These are phyloP conservation scores for Xylaria flabelliformis DNA, from an alignment of 495 filamentous ascomycete genomes.

Conservation along the genomic window DNA sequence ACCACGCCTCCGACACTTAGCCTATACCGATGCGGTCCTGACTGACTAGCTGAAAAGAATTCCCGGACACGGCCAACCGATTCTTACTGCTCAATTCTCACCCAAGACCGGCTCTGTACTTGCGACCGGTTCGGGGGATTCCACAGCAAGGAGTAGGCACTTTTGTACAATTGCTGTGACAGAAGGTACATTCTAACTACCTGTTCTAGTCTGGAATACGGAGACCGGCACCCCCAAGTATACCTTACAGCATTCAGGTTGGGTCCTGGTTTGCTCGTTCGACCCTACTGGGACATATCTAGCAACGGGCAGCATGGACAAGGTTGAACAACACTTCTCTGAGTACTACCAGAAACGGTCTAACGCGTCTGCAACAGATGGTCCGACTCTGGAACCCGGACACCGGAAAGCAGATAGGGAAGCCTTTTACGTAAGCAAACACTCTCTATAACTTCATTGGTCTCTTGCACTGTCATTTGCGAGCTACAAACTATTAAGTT, in stretches of 20 bases:
- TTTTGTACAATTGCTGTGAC: not conserved
- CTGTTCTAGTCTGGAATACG: conserved; percentile 76
- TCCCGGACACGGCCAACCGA: conserved; percentile 89
- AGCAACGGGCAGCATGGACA: conserved; percentile 94
- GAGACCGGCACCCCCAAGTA: conserved; percentile 89
- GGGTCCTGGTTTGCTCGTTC: conserved; percentile 87
- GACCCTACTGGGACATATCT: conserved; percentile 82
- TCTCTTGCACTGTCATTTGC: not conserved
- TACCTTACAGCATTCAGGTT: conserved; percentile 90
- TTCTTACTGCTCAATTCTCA: conserved; percentile 87
- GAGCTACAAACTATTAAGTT: not conserved
- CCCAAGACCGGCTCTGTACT: conserved; percentile 80
- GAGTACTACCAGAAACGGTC: not conserved
- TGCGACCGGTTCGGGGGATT: conserved; percentile 89
- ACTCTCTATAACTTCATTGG: not conserved
- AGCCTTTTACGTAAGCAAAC: conserved; percentile 66
- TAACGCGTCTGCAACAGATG: conserved; percentile 44
- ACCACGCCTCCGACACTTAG: not conserved
- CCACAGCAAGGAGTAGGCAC: conserved; percentile 70
- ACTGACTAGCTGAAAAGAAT: conserved; percentile 51
- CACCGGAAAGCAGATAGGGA: conserved; percentile 77
- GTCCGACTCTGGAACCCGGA: conserved; percentile 89
- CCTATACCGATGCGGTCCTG: not conserved
- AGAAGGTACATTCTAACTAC: conserved; percentile 8
- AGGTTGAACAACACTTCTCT: conserved; percentile 38